Percentiles rank a stretch among this genome's conserved stretches.
Evolutionary conservation across 768 basidiomycete species (phyloP).

Genomic region (Suillus bovinus): DNA sequence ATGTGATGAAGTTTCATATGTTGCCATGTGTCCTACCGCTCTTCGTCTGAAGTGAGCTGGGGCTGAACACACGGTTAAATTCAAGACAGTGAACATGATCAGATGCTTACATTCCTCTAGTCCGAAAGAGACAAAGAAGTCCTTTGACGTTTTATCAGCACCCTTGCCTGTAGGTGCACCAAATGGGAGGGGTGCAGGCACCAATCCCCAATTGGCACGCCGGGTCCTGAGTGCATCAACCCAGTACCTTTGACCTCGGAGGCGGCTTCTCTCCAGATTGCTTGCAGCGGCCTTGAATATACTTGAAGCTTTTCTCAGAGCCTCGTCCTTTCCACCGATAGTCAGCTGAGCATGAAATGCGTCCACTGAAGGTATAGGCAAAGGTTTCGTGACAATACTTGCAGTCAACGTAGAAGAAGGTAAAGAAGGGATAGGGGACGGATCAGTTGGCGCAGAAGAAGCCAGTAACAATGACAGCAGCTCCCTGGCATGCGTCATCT

Average conservation of each 20-base stretch:
- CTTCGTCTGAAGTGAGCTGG: conserved; percentile 60
- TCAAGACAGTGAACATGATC: neutral
- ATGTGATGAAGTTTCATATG: conserved; percentile 42
- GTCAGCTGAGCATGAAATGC: conserved; percentile 72
- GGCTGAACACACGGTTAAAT: conserved; percentile 44
- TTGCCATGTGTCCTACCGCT: conserved; percentile 70
- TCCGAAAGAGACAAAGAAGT: conserved; percentile 79
- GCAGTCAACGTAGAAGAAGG: conserved; percentile 50
- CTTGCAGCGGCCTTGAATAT: conserved; percentile 71
- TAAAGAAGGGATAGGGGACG: conserved; percentile 27
- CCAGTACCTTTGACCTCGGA: conserved; percentile 77
- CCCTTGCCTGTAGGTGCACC: conserved; percentile 75
- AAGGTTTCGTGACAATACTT: conserved; percentile 64
- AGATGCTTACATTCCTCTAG: conserved; percentile 74
- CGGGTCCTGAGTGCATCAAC: conserved; percentile 76
- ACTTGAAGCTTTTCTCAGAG: conserved; percentile 69
- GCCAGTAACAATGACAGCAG: conserved; percentile 61
- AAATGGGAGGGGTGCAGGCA: conserved; percentile 74
- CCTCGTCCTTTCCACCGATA: conserved; percentile 80
- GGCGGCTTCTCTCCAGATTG: conserved; percentile 62
- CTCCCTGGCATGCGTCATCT: conserved; percentile 77
- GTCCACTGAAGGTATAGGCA: conserved; percentile 64
- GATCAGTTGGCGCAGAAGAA: conserved; percentile 38
- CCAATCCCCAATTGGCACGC: conserved; percentile 76
- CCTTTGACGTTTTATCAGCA: conserved; percentile 77